Percentiles rank a stretch among this genome's conserved stretches.
Conservation (phyloP, 805 yeast genomes). For the Myxozyma mucilagina region DNA sequence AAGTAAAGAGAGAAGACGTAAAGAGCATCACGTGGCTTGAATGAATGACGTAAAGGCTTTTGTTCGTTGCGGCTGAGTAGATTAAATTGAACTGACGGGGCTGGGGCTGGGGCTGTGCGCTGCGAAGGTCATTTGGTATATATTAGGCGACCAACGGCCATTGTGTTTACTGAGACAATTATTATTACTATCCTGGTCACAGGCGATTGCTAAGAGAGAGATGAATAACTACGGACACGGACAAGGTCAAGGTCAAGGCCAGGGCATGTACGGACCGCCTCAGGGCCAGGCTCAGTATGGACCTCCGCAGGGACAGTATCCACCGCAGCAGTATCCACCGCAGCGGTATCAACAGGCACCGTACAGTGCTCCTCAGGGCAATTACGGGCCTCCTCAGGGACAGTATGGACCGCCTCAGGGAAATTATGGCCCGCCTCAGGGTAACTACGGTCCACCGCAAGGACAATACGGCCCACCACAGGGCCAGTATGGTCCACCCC, state of each 20-base stretch:
- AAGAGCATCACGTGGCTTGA: too few relatives aligned
- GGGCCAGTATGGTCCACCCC: constrained; percentile 6
- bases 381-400: not conserved
- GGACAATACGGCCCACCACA: constrained; percentile 4
- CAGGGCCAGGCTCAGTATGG: constrained; percentile 14
- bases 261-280: constrained; percentile 1
- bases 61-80: too few relatives aligned
- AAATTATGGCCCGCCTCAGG: not conserved
- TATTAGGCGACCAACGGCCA: too few relatives aligned
- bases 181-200: too few relatives aligned
- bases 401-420: constrained; percentile 4
- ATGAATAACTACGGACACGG: not conserved
- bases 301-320: constrained; percentile 6
- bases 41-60: too few relatives aligned
- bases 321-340: not conserved
- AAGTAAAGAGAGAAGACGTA: too few relatives aligned
- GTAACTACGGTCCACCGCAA: not conserved
- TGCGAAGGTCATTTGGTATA: too few relatives aligned
- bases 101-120: too few relatives aligned
- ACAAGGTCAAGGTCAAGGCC: not conserved
- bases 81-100: too few relatives aligned
- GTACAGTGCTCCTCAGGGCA: not conserved
- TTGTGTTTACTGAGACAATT: too few relatives aligned
- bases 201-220: too few relatives aligned
- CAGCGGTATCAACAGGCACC: constrained; percentile 2